phyloP scores from a whole-genome alignment of 2,329 filamentous ascomycete species.

The Calonectria crousiana region DNA sequence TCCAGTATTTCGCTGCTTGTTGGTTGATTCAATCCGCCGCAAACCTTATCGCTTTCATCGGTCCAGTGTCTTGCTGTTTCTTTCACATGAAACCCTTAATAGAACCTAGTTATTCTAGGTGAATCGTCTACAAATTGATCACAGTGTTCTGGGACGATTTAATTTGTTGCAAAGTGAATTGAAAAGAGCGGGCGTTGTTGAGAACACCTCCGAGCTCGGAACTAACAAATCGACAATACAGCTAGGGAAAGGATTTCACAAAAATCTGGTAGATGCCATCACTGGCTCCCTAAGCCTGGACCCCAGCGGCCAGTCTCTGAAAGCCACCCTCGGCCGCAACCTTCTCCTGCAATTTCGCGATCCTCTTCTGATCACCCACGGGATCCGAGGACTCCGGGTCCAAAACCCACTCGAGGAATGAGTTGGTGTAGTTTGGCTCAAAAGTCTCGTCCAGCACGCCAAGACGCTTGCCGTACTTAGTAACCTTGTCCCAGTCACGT shows the following conservation, averaged over 20 bases:
- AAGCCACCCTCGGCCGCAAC: conserved; percentile 76
- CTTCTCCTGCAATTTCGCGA: conserved; percentile 76
- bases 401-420: conserved; percentile 75
- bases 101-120: background rate
- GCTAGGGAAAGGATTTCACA: background rate
- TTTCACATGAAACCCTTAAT: too few species aligned
- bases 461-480: conserved; percentile 79
- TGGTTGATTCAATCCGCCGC: too few species aligned
- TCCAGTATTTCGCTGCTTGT: too few species aligned
- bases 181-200: conserved; percentile 5
- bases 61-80: background rate
- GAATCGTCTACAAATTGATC: background rate
- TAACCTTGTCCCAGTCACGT: conserved; percentile 84
- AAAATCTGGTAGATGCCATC: background rate
- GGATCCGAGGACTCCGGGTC: conserved; percentile 76
- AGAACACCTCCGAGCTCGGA: conserved; percentile 10
- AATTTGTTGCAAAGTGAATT: background rate
- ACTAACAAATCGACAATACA: background rate
- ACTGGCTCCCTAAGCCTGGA: background rate
- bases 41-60: background rate
- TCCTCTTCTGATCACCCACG: conserved; percentile 79
- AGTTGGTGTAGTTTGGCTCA: conserved; percentile 80
- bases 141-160: background rate
- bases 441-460: conserved; percentile 75
- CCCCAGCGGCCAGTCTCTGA: conserved; percentile 55